phyloP scores from a whole-genome alignment of 169 alveolate genomes.

The Plasmodium inui region DNA sequence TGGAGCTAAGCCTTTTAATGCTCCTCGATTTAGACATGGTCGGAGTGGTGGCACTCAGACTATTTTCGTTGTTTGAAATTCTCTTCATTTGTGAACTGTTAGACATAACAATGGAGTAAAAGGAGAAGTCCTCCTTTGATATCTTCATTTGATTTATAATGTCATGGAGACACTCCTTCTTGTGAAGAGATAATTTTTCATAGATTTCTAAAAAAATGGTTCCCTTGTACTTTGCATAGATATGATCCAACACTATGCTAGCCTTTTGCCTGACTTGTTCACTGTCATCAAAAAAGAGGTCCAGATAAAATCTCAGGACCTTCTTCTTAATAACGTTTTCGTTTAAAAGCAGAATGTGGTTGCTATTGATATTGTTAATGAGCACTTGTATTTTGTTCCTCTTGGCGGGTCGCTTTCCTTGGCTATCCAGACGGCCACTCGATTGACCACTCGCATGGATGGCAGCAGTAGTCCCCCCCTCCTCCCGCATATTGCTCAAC shows the following conservation, averaged over 20 bases:
- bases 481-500: slow-evolving; percentile 12
- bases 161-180: slow-evolving; percentile 71
- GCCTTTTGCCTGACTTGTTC: slow-evolving; percentile 62
- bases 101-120: slow-evolving; percentile 18
- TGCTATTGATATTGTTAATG: slow-evolving; percentile 35
- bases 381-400: slow-evolving; percentile 59
- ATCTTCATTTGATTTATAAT: slow-evolving; percentile 59
- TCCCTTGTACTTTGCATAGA: slow-evolving; percentile 45
- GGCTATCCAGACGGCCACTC: neutral
- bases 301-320: slow-evolving; percentile 44
- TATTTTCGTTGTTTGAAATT: slow-evolving; percentile 43
- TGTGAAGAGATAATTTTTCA: slow-evolving; percentile 66
- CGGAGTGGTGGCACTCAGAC: slow-evolving; percentile 16
- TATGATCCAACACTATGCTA: slow-evolving; percentile 56
- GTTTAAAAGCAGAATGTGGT: slow-evolving; percentile 46
- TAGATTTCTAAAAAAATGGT: slow-evolving; percentile 29
- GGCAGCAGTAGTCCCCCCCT: neutral
- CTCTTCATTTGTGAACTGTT: slow-evolving; percentile 59
- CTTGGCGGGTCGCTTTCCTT: neutral
- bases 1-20: slow-evolving; percentile 26
- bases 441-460: neutral
- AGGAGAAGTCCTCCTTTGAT: slow-evolving; percentile 54
- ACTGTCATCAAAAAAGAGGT: slow-evolving; percentile 54
- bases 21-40: slow-evolving; percentile 33
- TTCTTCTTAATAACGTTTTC: slow-evolving; percentile 69